Base-by-base conservation (phyloP, 208 protist species). In the Leishmania tarentolae region DNA sequence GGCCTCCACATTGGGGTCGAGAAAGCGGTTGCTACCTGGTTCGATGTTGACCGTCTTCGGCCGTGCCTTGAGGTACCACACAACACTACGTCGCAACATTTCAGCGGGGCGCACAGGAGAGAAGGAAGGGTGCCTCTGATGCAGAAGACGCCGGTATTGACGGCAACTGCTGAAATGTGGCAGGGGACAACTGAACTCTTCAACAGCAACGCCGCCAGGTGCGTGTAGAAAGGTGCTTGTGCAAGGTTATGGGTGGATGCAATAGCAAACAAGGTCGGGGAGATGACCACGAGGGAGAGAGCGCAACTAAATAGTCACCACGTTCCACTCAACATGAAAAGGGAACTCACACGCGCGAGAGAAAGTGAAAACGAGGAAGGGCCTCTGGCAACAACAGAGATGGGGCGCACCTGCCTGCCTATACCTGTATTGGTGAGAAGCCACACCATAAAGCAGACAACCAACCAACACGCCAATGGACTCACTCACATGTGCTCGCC, bases 41-140 rank as follows among this genome's bases (percentile, higher is more conserved):
- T 93, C 92, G 57, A 92, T 80, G 77, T 81, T 91, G 31, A 97
- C 93, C 69, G 86, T 94, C 80, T 93, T 94, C 24, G 93, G 93
- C 24, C 93, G 85, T 31, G 89, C 85, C 87, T 93, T 94, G 35
- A 96, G 89, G 28, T 87, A 78, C 61, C 76, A 66, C 40, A 65
- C 17, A 53, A 65, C 74, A 46, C 76, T 79, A 19, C 82, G 83
- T 63, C 81, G 90, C 31, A 94, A 80, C 92, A 94, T 94, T 24
- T 31, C 21, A 28, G 65, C 65, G 24, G 40, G 9, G 40, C 31
- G 42, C 37, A 21, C 15, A 8, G 24, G 40, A 28, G 21, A 61
- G n/a, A 69, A 47, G 37, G 2, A 8, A 15, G 15, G 37, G 65
- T 31, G 65, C 65, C 65, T 71, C 65, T 46, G 37, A 71, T 71